Evolutionary conservation across 176 grass and related monocot genomes (phyloP), one percentile per base, ranked within the genome.

Genomic region (Panicum miliaceum): DNA sequence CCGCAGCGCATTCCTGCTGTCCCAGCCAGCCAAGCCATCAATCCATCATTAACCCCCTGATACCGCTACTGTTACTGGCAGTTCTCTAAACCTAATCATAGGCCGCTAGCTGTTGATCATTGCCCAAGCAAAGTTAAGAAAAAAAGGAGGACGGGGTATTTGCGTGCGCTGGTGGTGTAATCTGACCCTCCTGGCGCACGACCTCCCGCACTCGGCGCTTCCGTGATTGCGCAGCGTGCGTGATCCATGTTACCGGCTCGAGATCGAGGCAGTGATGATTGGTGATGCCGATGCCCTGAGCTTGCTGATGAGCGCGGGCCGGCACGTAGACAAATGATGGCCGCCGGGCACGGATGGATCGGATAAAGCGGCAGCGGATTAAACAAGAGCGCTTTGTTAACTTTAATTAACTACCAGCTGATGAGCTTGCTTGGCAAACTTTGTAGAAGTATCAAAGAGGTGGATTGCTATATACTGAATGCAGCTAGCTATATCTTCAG

Each of bases 111-210:
- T 34, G 43, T 90, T 83, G 74, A 87, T 86, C 84, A 68, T 73
- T 61, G 34, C 48, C 73, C 73, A 90, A 83, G 89, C 60, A 83
- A 86, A 83, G 80, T 79, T 77, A 29, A 8, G 50, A 54, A 8
- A 66, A 59, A 59, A 47, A 38, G 10, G 2, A 22, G 42, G 35
- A 20, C 3, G 20, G 9, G 1, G 12, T 58, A 29, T 78, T 40
- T 78, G 68, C 69, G 82, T 79, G 70, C n/a, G 84, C 14, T 56
- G 56, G 81, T 76, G 83, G 89, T 56, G 85, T 85, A 84, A 88
- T 88, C 81, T 91, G 84, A 77, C 76, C 40, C 2, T 72, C 71
- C 82, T 79, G 82, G 87, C 51, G 76, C 81, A 80, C 61, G 68
- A 73, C 68, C 38, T 34, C 22, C 37, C 51, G 64, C 65, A 7